Evolutionary conservation across 805 yeast genomes (phyloP), one percentile per base, ranked within the genome.

Genomic region (Saturnispora ahearnii): DNA sequence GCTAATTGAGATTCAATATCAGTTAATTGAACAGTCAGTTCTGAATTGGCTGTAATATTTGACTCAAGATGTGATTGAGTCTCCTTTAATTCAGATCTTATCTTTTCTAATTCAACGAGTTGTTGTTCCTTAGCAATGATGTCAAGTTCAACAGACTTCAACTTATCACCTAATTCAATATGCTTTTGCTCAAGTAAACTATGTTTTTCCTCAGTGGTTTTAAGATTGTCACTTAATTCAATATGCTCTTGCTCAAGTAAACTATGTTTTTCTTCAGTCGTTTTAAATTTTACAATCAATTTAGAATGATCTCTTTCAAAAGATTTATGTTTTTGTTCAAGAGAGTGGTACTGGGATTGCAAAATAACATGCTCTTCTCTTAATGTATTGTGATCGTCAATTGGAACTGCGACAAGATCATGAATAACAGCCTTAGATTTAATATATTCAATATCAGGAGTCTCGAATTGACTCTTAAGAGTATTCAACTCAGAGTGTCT

Each of bases 381-480:
- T 13, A 53, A 32, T 0, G 40, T 15, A 9, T 42, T 42, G 40
- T 51, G 50, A 15, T 40, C 48, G 1, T 47, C 41, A 5, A 46
- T 6, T 24, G 59, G 57, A 22, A 59, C 13, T 3, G 53, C 41
- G 11, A 55, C 54, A 30, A 44, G 41, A n/a, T 52, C 53, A 28
- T 41, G 53, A n/a, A n/a, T n/a, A 13, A 38, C 34, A 30, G 54
- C 41, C 46, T 59, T 47, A 12, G 52, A 30, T 52, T 52, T 52
- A 32, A 58, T 22, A 49, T 57, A 52, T 36, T 58, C 55, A 31
- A 46, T 43, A 44, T 51, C 58, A 34, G 22, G 22, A 11, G 46
- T 33, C 5, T 38, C 42, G 3, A 38, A 7, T 38, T 24, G 42
- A 13, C 7, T 22, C 10, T 18, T 36, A 2, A 36, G 15, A n/a